Base-by-base conservation (phyloP, 441 rosid species). In the Populus hybrid region DNA sequence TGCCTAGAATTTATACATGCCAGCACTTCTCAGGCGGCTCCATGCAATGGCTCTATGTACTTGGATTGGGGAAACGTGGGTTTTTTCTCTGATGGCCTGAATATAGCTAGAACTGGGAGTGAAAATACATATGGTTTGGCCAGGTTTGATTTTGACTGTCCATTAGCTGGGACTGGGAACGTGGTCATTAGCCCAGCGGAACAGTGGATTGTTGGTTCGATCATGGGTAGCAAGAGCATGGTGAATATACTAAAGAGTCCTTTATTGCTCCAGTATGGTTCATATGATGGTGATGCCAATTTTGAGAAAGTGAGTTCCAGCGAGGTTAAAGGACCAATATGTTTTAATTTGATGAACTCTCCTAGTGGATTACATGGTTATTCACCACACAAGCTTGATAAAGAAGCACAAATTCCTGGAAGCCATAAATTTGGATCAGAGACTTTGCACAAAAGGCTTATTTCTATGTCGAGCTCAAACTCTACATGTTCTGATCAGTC, bases 151-250 rank as follows among this genome's bases (percentile, higher is more conserved):
- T 86, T 86, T 77, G 92, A 88, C 59, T 83, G 87, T 83, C 88
- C 95, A 0, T 72, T 87, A 85, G 86, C 78, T 79, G 93, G 80
- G 71, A 67, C 79, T 69, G 91, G 85, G 53, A 84, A 79, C 77
- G 72, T 84, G 70, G 89, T 86, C 64, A 79, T 87, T 42, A 81
- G 88, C 71, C 85, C 92, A n/a, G 78, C 83, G 8, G 88, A 86
- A 32, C 80, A 83, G 24, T 85, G 90, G 89, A 84, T 85, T 79
- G 81, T 83, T 77, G 92, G 90, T 75, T 87, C 94, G 10, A 85
- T 94, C 24, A 87, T 88, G 88, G 92, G 91, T 71, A 89, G 89
- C 87, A 86, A 86, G 76, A 94, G 97, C 79, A 90, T 86, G 93
- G 78, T 83, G 24, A 90, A 87, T 76, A 75, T 86, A 84, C 77